Evolutionary conservation across 2,329 filamentous ascomycete species (phyloP).

Genomic region (Neopestalotiopsis sp.): DNA sequence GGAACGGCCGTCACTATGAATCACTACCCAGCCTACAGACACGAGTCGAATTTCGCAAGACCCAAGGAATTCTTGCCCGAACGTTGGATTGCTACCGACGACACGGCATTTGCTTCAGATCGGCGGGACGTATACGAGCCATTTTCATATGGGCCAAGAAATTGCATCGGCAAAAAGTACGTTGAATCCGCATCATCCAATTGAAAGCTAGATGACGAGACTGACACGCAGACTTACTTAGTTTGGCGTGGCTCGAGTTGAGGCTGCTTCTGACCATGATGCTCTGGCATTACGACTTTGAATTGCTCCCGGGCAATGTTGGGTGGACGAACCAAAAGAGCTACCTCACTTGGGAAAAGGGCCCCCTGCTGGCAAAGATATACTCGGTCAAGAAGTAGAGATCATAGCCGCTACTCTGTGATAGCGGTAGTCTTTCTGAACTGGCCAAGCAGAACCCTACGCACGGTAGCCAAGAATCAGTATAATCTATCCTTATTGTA

Average conservation of each 20-base stretch:
- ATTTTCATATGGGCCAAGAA: slow-evolving; percentile 18
- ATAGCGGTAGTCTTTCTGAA: not conserved
- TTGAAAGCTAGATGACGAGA: not conserved
- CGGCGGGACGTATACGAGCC: slow-evolving; percentile 22
- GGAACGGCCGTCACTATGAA: slow-evolving; percentile 22
- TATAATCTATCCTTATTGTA: too few species aligned
- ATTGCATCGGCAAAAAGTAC: slow-evolving; percentile 21
- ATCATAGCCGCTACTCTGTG: not conserved
- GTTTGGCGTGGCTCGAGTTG: slow-evolving; percentile 25
- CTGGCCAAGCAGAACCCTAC: not conserved
- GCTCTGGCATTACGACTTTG: slow-evolving; percentile 29
- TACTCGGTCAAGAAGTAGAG: not conserved
- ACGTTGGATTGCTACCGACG: slow-evolving; percentile 23
- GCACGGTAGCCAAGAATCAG: too few species aligned
- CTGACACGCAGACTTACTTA: slow-evolving; percentile 23
- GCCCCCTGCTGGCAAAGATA: not conserved
- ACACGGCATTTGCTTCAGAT: slow-evolving; percentile 6
- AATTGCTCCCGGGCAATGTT: slow-evolving; percentile 18
- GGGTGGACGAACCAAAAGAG: not conserved
- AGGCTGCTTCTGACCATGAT: slow-evolving; percentile 30
- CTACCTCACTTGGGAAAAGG: not conserved
- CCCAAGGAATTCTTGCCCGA: slow-evolving; percentile 25
- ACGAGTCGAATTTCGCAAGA: slow-evolving; percentile 25
- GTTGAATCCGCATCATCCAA: too few species aligned
- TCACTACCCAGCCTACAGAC: slow-evolving; percentile 23